phyloP scores from a whole-genome alignment of 2,329 filamentous ascomycete genomes.

The Pseudogymnoascus sp. region DNA sequence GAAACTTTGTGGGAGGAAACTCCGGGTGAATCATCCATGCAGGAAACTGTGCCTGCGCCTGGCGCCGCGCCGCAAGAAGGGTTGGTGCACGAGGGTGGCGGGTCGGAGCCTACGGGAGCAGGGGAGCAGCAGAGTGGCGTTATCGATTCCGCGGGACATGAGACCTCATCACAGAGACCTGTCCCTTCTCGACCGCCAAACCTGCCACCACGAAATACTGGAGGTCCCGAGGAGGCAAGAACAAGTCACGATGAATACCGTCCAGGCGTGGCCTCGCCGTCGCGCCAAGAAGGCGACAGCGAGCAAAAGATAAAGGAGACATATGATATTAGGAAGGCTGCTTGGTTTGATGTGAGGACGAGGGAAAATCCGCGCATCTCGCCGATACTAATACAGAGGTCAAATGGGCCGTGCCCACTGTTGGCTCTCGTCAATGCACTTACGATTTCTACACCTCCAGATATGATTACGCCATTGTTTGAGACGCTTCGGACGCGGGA shows the following conservation, averaged over 20 bases:
- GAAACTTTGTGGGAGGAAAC: conserved; percentile 24
- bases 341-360: conserved; percentile 63
- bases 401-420: conserved; percentile 88
- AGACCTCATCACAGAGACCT: background rate
- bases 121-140: conserved; percentile 3
- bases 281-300: background rate
- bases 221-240: conserved; percentile 19
- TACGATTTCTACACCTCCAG: conserved; percentile 67
- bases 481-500: conserved; percentile 72
- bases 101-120: background rate
- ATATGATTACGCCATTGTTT: conserved; percentile 60
- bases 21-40: conserved; percentile 11
- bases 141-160: background rate
- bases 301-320: conserved; percentile 47
- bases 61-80: background rate
- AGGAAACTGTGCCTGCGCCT: background rate
- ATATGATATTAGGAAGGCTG: conserved; percentile 87
- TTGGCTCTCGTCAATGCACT: conserved; percentile 90
- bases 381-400: conserved; percentile 84
- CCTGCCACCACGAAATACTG: conserved; percentile 10
- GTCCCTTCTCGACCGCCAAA: background rate
- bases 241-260: conserved; percentile 20
- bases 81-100: background rate
- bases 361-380: conserved; percentile 61
- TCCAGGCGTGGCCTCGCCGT: conserved; percentile 9